Evolutionary conservation across 2,329 filamentous ascomycete species (phyloP), one percentile per base, ranked within the genome.

Genomic region (Aspergillus pseudoviridinutans): DNA sequence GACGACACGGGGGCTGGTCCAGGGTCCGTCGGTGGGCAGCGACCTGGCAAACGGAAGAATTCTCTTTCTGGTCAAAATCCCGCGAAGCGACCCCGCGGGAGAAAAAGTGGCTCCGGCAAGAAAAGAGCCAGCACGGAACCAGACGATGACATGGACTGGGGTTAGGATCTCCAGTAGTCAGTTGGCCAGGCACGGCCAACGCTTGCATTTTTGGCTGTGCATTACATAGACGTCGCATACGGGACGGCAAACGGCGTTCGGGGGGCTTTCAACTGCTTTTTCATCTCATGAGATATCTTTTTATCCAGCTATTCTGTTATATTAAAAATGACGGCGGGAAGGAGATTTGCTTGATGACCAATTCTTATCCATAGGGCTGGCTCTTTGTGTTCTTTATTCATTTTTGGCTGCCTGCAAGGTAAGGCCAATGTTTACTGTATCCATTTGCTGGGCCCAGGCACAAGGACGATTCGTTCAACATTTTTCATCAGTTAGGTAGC

Each of bases 1-100:
- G 86, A 87, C 8, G 82, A 87, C 44, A 59, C 64, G 44, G 61
- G 60, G 17, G 54, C 61, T 49, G 49, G 57, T 32, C 58, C 63
- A 44, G 56, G 52, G 42, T 51, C 63, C 24, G 28, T 58, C 27
- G 61, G 66, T 59, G 68, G 65, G 17, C 61, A 66, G 50, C 71
- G 70, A 42, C 66, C 70, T 8, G 63, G 67, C 57, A 79, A 79
- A 59, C 73, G 77, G 54, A 78, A 78, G 66, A 74, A 69, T 59
- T 75, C 74, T n/a, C 66, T 72, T 29, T 74, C 77, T 4, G 71
- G 71, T 22, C 67, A 72, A 12, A 72, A 70, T 22, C 69, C 75
- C 29, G 66, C 70, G 20, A 79, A 79, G 60, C 70, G 72, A 42
- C 64, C 71, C 6, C 74, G 72, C 58, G 70, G 72, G 29, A 74